These are phyloP conservation scores for Botrytis fabae DNA, from an alignment of 2,329 filamentous ascomycete species.

Conservation along the genomic window DNA sequence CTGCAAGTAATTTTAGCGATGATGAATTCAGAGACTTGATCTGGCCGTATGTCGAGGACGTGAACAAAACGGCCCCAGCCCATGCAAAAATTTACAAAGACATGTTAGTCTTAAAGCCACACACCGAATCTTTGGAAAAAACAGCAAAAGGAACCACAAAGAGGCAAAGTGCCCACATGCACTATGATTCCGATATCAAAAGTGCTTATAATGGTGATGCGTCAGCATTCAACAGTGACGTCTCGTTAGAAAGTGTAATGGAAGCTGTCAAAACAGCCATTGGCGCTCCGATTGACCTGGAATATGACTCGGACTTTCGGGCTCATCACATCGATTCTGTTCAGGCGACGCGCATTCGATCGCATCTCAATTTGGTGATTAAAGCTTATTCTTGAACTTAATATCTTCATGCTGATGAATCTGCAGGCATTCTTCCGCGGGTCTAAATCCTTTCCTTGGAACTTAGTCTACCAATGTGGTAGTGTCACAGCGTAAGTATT, in stretches of 20 bases:
- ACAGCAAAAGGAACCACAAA: slow-evolving; percentile 62
- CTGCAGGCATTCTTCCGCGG: background rate
- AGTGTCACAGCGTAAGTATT: slow-evolving; percentile 45
- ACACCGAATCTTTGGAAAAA: slow-evolving; percentile 44
- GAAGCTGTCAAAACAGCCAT: slow-evolving; percentile 41
- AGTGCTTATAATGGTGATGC: background rate
- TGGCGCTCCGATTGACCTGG: slow-evolving; percentile 38
- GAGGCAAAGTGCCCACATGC: background rate
- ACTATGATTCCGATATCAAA: slow-evolving; percentile 3
- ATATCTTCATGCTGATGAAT: background rate
- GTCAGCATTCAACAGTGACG: background rate
- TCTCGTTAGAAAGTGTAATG: slow-evolving; percentile 33
- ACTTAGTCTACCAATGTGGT: slow-evolving; percentile 60
- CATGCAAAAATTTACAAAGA: slow-evolving; percentile 15
- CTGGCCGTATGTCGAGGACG: slow-evolving; percentile 7
- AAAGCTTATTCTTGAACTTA: background rate
- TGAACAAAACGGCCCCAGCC: background rate
- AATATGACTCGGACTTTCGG: slow-evolving; percentile 52
- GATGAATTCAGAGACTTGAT: slow-evolving; percentile 4
- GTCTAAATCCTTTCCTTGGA: slow-evolving; percentile 49
- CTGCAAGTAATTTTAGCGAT: slow-evolving; percentile 39
- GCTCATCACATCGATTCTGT: slow-evolving; percentile 59
- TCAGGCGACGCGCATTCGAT: slow-evolving; percentile 31
- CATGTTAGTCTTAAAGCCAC: slow-evolving; percentile 7
- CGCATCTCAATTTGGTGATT: background rate